These are phyloP conservation scores for Fibroporia radiculosa DNA, from an alignment of 768 basidiomycete species.

Conservation along the genomic window DNA sequence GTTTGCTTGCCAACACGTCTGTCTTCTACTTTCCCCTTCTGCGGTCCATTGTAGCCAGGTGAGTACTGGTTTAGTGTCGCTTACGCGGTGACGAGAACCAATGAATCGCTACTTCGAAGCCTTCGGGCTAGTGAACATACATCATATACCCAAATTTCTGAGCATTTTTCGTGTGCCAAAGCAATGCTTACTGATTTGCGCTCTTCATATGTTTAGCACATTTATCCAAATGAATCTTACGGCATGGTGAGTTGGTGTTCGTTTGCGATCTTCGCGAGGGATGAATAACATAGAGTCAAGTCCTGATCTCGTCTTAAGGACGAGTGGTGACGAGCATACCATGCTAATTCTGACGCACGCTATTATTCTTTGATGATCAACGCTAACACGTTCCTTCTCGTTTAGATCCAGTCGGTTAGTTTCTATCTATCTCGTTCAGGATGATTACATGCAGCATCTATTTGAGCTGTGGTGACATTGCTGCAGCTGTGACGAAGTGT, in stretches of 20 bases:
- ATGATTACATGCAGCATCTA: too few species aligned
- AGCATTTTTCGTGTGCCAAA: conserved; percentile 29
- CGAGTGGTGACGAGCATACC: conserved; percentile 65
- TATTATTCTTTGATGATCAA: conserved; percentile 24
- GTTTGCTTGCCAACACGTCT: too few species aligned
- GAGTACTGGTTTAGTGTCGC: conserved; percentile 22
- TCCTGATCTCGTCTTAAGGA: conserved; percentile 75
- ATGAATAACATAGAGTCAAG: conserved; percentile 88
- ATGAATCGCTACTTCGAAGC: conserved; percentile 90
- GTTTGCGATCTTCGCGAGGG: conserved; percentile 30
- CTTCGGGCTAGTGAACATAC: conserved; percentile 51
- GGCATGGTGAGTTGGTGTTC: conserved; percentile 29
- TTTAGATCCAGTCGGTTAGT: background rate
- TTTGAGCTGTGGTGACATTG: too few species aligned
- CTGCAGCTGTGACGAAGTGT: background rate
- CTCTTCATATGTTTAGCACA: conserved; percentile 1
- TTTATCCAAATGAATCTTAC: too few species aligned
- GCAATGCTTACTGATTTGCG: conserved; percentile 9
- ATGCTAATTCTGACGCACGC: conserved; percentile 78
- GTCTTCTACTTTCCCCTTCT: conserved; percentile 3
- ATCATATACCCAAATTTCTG: conserved; percentile 92
- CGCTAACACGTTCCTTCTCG: conserved; percentile 40
- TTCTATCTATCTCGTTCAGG: background rate
- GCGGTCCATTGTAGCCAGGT: conserved; percentile 15
- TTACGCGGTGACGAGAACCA: conserved; percentile 49